Evolutionary conservation across 23 red algal genomes (phyloP), one percentile per base, ranked within the genome.

Genomic region (Rhodosorus marinus): DNA sequence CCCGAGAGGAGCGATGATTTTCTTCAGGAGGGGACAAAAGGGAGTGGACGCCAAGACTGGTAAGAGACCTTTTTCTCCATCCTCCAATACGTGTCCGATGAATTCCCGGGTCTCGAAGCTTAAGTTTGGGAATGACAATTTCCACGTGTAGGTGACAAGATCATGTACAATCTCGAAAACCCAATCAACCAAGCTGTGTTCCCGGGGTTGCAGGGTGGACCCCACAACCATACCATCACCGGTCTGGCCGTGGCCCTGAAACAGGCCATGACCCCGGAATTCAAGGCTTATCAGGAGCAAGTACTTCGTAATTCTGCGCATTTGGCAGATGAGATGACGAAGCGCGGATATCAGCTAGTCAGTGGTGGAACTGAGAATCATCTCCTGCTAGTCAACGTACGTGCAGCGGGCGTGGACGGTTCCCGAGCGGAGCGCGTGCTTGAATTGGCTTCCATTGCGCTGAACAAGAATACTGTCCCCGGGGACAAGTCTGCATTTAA

Each of bases 181-280:
- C 73, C 90, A 25, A 98, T 98, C 35, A 85, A 80, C 68, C 70
- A 69, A n/a, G 90, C 90, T 17, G 90, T 98, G 14, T 98, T 98
- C 69, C 90, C 90, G 19, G 90, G 90, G 23, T 30, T 98, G 20
- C 90, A 98, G 61, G 90, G 90, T 8, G 90, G 90, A 20, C 90
- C 90, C 0, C 90, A 98, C 60, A 98, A 98, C 74, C 90, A 98
- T 41, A 98, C 90, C 0, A 98, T 98, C 55, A 70, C 75, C n/a
- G 90, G 69, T 0, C 50, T 98, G n/a, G 90, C 90, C 6, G 90
- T 98, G 6, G 90, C 90, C n/a, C 74, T 98, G 26, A 85, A 98
- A 35, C 35, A 62, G 71, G 90, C 90, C 36, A 48, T 81, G 24
- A 49, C 76, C 9, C 67, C 70, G 14, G 90, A 98, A n/a, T 98